Conservation (phyloP, 2,329 filamentous ascomycete species). For the Fusarium napiforme region DNA sequence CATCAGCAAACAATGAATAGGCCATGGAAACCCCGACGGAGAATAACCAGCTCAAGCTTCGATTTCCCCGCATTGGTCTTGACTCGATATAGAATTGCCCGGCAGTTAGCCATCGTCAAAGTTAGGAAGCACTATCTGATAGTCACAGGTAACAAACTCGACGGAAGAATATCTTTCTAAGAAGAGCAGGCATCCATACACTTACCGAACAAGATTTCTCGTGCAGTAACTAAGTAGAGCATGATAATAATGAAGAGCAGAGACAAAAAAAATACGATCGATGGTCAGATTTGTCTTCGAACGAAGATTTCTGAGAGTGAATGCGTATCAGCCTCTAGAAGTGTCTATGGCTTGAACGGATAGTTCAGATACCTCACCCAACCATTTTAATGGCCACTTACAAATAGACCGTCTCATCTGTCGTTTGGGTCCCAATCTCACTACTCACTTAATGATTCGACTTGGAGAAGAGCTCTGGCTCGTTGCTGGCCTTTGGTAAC, state of each 20-base stretch:
- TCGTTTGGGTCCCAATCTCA: rapidly evolving
- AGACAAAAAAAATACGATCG: too few species aligned
- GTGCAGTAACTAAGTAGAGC: too few species aligned
- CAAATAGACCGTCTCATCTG: neutral
- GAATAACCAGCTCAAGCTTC: neutral
- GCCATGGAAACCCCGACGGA: neutral
- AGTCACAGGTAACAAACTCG: neutral
- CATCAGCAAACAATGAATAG: neutral
- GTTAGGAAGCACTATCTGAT: neutral
- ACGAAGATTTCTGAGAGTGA: too few species aligned
- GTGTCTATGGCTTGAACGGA: too few species aligned
- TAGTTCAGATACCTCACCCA: neutral
- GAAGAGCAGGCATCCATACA: neutral
- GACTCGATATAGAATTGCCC: neutral
- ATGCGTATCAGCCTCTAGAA: too few species aligned
- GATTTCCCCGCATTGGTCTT: neutral
- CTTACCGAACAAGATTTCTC: too few species aligned
- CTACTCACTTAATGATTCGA: too few species aligned
- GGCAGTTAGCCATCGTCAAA: neutral
- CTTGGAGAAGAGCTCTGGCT: too few species aligned
- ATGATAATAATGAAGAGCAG: neutral
- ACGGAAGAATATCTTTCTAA: neutral
- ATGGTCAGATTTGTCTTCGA: too few species aligned
- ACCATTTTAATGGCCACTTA: neutral
- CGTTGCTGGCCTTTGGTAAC: too few species aligned